Evolutionary conservation across 148 eudicot genomes (phyloP).

Genomic region (Euryodendron excelsum): DNA sequence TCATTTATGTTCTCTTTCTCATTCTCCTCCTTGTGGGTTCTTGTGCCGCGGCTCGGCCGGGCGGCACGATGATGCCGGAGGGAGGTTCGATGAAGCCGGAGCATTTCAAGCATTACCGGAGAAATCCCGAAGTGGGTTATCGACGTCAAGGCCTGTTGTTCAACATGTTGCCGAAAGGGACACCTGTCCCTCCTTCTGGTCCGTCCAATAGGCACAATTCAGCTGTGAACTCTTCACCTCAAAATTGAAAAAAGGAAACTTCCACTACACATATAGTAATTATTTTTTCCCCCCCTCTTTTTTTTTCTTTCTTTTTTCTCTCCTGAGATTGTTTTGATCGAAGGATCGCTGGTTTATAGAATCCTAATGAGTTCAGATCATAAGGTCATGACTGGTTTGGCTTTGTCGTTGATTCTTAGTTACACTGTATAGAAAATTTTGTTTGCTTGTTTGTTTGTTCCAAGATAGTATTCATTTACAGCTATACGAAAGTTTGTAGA

Average conservation of each 20-base stretch:
- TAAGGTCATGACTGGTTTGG: background rate
- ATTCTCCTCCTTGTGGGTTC: background rate
- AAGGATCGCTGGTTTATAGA: background rate
- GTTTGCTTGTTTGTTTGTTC: too few species aligned
- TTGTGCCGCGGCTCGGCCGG: slow-evolving; percentile 3
- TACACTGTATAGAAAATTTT: background rate
- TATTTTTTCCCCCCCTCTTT: background rate
- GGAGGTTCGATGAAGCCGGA: background rate
- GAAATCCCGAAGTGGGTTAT: background rate
- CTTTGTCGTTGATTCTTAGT: background rate
- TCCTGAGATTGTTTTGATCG: background rate
- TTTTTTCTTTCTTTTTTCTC: background rate
- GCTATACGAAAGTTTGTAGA: background rate
- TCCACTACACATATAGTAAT: background rate
- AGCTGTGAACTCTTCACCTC: slow-evolving; percentile 11
- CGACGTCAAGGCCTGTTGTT: slow-evolving; percentile 12
- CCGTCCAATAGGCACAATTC: slow-evolving; percentile 28
- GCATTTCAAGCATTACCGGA: background rate
- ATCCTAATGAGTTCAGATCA: background rate
- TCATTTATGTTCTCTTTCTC: background rate
- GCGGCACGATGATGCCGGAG: background rate
- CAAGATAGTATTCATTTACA: background rate
- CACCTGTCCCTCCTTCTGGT: slow-evolving; percentile 22
- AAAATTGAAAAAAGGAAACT: slow-evolving; percentile 11
- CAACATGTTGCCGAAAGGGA: slow-evolving; percentile 21